Evolutionary conservation across 345 rosid species (phyloP), one percentile per base, ranked within the genome.

Genomic region (Rhodamnia argentea): DNA sequence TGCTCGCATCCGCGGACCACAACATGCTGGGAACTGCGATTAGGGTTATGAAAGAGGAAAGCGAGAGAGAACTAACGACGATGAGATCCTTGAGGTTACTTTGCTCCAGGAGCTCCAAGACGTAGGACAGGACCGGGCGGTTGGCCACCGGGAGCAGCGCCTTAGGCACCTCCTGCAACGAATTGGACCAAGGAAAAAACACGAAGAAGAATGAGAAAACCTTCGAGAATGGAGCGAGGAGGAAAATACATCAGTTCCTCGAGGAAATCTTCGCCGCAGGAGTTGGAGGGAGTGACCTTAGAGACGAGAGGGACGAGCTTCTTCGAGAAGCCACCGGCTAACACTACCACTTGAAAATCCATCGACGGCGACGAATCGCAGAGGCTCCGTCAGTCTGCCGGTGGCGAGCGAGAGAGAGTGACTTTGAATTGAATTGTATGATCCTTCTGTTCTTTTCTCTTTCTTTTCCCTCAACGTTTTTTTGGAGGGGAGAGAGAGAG

Each of bases 291-390:
- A 84, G 82, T 5, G 13, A 96, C 99, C 96, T 95, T 94, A 83
- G 96, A 96, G 88, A 97, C 98, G 58, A 97, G 91, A 27, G 99
- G 99, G 18, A 90, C 90, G 14, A 96, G 94, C 81, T 93, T 91
- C 90, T 90, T 94, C 6, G 99, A 94, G 89, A 90, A 89, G 85
- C 98, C 99, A 78, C 99, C 97, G 84, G 99, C 99, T 37, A 96
- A 89, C 82, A 97, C 93, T 32, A 96, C 99, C 50, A 97, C 99
- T 86, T 96, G 99, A 70, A 97, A 96, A 93, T 96, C 98, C 99
- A 97, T 97, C 44, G 57, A 55, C 37, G 83, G 81, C 81, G 47
- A 12, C 47, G 81, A 70, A 70, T 70, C 47, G 26, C 13, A 37
- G 47, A 9, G 81, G 81, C 81, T 70, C 81, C 44, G 78, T 70